Evolutionary conservation across 2,329 filamentous ascomycete species (phyloP).

Genomic region (Dothideomycetes sp.): DNA sequence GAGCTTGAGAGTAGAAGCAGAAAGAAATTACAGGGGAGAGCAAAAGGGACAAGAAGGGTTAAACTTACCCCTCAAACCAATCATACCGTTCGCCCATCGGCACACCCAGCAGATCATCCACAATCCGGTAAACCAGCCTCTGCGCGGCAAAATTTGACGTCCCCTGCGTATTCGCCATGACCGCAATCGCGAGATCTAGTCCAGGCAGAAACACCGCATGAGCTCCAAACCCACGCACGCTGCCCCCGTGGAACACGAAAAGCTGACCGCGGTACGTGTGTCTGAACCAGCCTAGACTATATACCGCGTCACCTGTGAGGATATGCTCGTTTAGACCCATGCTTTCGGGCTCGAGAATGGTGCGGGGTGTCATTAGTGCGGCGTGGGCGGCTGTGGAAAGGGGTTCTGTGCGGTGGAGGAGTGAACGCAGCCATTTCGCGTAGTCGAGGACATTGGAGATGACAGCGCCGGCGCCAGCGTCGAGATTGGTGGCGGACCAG

Average conservation of each 20-base stretch:
- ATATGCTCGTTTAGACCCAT: no score
- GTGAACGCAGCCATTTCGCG: slow-evolving; percentile 38
- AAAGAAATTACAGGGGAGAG: no score
- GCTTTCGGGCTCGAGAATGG: background rate
- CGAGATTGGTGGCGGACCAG: slow-evolving; percentile 9
- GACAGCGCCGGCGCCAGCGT: slow-evolving; percentile 16
- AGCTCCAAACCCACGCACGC: background rate
- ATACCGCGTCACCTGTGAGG: no score
- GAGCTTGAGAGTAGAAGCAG: no score
- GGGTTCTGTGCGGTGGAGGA: slow-evolving; percentile 23
- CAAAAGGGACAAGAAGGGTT: no score
- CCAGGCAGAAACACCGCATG: background rate
- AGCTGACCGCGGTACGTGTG: background rate
- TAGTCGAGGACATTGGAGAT: slow-evolving; percentile 41
- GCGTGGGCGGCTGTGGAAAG: background rate
- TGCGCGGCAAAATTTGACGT: background rate
- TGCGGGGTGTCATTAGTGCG: background rate
- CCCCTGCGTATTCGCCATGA: background rate
- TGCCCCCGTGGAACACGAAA: background rate
- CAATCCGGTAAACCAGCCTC: background rate
- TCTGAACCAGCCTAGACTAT: background rate
- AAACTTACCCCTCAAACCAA: background rate
- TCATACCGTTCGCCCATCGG: background rate
- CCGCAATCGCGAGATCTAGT: background rate
- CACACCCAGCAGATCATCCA: background rate